Conservation (phyloP, 768 basidiomycete genomes). For the Multifurca ochricompacta region DNA sequence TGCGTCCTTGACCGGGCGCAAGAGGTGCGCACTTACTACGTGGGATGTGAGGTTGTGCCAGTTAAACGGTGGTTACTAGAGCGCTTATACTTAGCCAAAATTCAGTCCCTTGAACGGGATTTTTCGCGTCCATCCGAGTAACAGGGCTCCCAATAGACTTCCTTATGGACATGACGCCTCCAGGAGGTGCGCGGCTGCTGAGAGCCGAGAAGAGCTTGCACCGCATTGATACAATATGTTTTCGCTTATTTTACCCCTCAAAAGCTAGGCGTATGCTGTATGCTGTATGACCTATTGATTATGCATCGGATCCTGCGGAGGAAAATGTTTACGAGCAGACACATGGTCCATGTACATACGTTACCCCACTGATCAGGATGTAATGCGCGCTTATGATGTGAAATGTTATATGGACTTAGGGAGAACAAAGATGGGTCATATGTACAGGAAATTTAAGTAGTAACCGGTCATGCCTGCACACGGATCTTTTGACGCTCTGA, state of each 20-base stretch:
- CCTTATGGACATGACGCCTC: background rate
- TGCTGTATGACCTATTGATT: constrained; percentile 10
- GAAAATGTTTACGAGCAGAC: background rate
- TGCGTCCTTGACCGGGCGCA: background rate
- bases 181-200: constrained; percentile 2
- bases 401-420: background rate
- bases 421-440: constrained; percentile 2
- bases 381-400: constrained; percentile 5
- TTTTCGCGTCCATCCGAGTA: background rate
- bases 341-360: constrained; percentile 7
- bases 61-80: background rate
- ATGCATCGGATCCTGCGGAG: background rate
- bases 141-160: constrained; percentile 6
- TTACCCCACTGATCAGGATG: constrained; percentile 4
- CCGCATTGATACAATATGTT: constrained; percentile 5
- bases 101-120: background rate
- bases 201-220: constrained; percentile 13
- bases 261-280: constrained; percentile 10
- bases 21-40: constrained; percentile 10
- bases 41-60: constrained; percentile 3
- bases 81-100: background rate
- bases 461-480: constrained; percentile 3
- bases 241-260: background rate
- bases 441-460: background rate
- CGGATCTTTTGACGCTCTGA: constrained; percentile 37